Evolutionary conservation across 192 early-diverging fungal species (phyloP), one percentile per base, ranked within the genome.

Genomic region (Phlyctochytrium bullatum): DNA sequence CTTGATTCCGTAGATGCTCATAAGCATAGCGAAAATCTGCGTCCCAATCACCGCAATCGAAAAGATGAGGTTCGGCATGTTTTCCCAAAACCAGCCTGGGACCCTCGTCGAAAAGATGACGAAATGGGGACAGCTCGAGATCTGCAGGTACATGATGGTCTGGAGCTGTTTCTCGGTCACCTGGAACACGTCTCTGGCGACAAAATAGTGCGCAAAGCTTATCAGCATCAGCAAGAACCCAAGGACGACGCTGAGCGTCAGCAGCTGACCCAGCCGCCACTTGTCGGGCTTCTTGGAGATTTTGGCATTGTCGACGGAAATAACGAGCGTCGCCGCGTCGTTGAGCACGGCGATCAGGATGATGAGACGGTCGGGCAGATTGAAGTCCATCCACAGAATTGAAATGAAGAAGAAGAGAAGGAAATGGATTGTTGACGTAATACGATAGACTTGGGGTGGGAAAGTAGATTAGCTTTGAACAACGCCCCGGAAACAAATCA

Each of bases 381-480:
- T 79, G 64, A 88, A 94, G 72, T 89, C 79, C 81, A 84, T 93
- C 54, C 86, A 90, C 71, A 93, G 87, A 69, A 94, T 89, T 29
- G 92, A 89, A 66, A 93, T 89, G 28, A 92, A 88, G 85, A 92
- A 93, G 64, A 91, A 92, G 61, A 97, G 78, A 83, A 96, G 77
- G 68, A 97, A 96, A 77, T 97, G 95, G 54, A 97, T 88, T 6
- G 93, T 97, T 2, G 94, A 96, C 20, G 93, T 92, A 68, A 97
- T 97, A 80, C 95, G 91, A 81, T 96, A 96, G 75, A 93, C 87
- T 62, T 91, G n/a, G n/a, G n/a, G n/a, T n/a, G n/a, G n/a, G n/a
- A n/a, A n/a, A 84, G 79, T 93, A 93, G 73, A 88, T 89, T 73
- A 89, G n/a, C n/a, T n/a, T n/a, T n/a, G n/a, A n/a, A n/a, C n/a